Evolutionary conservation across 768 basidiomycete species (phyloP).

Genomic region (Boletus barrowsii): DNA sequence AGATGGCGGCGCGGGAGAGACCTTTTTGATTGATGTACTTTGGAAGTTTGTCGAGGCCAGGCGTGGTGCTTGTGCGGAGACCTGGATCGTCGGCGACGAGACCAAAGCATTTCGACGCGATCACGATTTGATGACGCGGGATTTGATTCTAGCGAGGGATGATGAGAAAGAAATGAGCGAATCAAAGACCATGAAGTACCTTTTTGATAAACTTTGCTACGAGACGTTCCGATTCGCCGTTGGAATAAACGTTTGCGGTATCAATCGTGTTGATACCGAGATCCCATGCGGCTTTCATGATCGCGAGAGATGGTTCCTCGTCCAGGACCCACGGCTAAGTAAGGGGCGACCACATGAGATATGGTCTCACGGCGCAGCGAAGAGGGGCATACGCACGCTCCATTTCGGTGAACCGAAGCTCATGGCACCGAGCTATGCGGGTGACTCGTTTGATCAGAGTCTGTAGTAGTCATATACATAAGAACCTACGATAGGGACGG

Average conservation of each 20-base stretch:
- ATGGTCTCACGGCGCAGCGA: background rate
- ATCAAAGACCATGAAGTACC: slow-evolving; percentile 8
- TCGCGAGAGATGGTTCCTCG: slow-evolving; percentile 27
- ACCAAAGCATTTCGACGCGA: slow-evolving; percentile 28
- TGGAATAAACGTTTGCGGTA: slow-evolving; percentile 36
- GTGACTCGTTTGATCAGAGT: background rate
- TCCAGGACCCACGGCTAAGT: slow-evolving; percentile 26
- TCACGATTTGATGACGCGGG: slow-evolving; percentile 32
- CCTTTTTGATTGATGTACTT: slow-evolving; percentile 31
- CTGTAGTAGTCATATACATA: background rate
- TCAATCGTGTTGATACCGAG: slow-evolving; percentile 40
- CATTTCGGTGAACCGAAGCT: slow-evolving; percentile 29
- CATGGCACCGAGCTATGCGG: slow-evolving; percentile 24
- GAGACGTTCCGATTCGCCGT: slow-evolving; percentile 35
- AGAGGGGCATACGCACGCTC: slow-evolving; percentile 16
- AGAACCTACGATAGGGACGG: slow-evolving; percentile 32
- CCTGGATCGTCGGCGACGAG: slow-evolving; percentile 10
- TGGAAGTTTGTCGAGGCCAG: slow-evolving; percentile 1
- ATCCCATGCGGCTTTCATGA: slow-evolving; percentile 40
- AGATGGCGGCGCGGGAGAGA: slow-evolving; percentile 36
- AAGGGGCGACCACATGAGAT: background rate
- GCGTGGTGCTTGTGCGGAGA: background rate
- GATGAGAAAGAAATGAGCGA: background rate
- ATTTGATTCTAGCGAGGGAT: slow-evolving; percentile 22
- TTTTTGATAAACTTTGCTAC: slow-evolving; percentile 37